These are phyloP conservation scores for Cardamine chenopodiifolia DNA, from an alignment of 345 rosid genomes.

Conservation along the genomic window DNA sequence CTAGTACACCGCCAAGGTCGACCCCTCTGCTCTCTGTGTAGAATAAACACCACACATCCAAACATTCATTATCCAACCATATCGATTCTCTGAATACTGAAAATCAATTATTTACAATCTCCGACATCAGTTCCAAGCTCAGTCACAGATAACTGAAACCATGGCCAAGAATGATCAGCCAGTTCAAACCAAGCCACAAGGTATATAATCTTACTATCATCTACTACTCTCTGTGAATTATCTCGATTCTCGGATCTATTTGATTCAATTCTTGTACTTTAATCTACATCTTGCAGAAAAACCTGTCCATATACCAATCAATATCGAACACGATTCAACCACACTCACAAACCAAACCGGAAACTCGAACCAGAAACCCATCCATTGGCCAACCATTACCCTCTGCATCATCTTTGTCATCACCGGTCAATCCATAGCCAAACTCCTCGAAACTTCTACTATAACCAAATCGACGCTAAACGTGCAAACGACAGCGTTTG, in stretches of 20 bases:
- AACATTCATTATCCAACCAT: background rate
- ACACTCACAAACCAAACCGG: conserved; percentile 29
- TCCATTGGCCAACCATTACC: conserved; percentile 39
- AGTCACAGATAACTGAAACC: background rate
- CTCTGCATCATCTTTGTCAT: conserved; percentile 35
- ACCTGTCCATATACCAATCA: conserved; percentile 31
- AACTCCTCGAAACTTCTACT: conserved; percentile 42
- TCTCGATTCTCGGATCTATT: background rate
- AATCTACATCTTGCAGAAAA: conserved; percentile 23
- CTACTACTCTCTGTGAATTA: background rate
- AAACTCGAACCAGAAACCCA: conserved; percentile 31
- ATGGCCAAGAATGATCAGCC: background rate
- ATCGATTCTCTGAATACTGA: background rate
- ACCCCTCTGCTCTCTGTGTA: background rate
- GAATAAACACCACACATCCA: background rate
- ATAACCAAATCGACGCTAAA: conserved; percentile 21
- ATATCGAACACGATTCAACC: conserved; percentile 29
- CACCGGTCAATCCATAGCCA: conserved; percentile 36
- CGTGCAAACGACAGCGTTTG: conserved; percentile 37
- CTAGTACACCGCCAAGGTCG: background rate
- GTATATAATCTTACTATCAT: too few species aligned
- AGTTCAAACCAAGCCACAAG: background rate
- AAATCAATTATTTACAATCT: background rate
- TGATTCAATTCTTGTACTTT: background rate
- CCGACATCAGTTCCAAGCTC: background rate